Conservation (phyloP, 176 grass and related monocot species). For the Lolium multiflorum region DNA sequence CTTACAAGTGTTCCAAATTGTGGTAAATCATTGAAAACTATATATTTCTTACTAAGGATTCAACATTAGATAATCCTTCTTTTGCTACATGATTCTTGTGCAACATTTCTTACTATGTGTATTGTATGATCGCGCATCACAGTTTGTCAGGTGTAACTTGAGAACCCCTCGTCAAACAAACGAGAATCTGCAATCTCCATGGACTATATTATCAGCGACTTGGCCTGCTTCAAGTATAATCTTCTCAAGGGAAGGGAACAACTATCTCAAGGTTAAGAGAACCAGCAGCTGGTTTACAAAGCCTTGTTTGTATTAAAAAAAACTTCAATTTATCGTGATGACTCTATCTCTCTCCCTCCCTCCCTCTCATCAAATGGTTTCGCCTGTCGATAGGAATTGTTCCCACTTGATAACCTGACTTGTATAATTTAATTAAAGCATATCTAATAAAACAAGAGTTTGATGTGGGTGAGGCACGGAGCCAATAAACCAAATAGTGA, state of each 20-base stretch:
- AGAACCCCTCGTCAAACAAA: too few relatives aligned
- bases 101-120: too few relatives aligned
- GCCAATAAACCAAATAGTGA: background rate
- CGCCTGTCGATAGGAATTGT: constrained; percentile 81
- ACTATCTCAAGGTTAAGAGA: background rate
- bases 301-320: background rate
- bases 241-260: background rate
- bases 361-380: constrained; percentile 73
- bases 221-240: too few relatives aligned
- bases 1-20: too few relatives aligned
- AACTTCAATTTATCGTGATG: constrained; percentile 19
- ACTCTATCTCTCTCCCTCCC: constrained; percentile 47
- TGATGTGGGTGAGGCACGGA: background rate
- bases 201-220: too few relatives aligned
- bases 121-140: too few relatives aligned
- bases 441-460: constrained; percentile 30
- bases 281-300: background rate
- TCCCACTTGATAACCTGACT: constrained; percentile 95
- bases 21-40: too few relatives aligned
- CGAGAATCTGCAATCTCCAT: too few relatives aligned
- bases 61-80: too few relatives aligned
- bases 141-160: too few relatives aligned
- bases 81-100: too few relatives aligned
- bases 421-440: background rate
- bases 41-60: too few relatives aligned